phyloP scores from a whole-genome alignment of 2,329 filamentous ascomycete genomes.

The Madurella mycetomatis region DNA sequence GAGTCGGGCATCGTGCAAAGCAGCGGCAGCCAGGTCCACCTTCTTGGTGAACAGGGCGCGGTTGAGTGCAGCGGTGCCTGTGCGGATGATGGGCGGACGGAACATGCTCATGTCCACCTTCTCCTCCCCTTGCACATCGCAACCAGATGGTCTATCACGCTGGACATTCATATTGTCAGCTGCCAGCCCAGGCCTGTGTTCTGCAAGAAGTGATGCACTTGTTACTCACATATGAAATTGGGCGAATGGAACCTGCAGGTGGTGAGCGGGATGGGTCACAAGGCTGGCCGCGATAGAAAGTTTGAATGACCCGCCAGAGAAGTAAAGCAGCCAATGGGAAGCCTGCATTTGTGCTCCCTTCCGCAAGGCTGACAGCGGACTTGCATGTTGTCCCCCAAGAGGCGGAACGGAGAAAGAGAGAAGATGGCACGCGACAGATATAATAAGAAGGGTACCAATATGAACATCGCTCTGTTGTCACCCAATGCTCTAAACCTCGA shows the following conservation, averaged over 20 bases:
- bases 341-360: background rate
- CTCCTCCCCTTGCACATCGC: background rate
- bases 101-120: conserved; percentile 54
- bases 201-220: background rate
- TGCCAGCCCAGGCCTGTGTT: background rate
- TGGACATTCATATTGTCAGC: conserved; percentile 5
- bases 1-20: conserved; percentile 68
- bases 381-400: background rate
- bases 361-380: background rate
- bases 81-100: conserved; percentile 72
- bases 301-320: conserved; percentile 5
- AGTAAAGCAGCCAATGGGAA: conserved; percentile 4
- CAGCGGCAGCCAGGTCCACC: conserved; percentile 71
- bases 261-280: background rate
- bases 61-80: conserved; percentile 73
- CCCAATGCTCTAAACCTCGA: background rate
- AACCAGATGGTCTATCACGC: background rate
- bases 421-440: background rate
- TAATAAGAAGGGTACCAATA: background rate
- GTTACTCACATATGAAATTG: conserved; percentile 12
- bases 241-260: conserved; percentile 2
- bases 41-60: conserved; percentile 75
- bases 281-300: background rate
- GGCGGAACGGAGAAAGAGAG: background rate
- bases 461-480: no score